phyloP scores from a whole-genome alignment of 306 rosid species.

The Corylus avellana region DNA sequence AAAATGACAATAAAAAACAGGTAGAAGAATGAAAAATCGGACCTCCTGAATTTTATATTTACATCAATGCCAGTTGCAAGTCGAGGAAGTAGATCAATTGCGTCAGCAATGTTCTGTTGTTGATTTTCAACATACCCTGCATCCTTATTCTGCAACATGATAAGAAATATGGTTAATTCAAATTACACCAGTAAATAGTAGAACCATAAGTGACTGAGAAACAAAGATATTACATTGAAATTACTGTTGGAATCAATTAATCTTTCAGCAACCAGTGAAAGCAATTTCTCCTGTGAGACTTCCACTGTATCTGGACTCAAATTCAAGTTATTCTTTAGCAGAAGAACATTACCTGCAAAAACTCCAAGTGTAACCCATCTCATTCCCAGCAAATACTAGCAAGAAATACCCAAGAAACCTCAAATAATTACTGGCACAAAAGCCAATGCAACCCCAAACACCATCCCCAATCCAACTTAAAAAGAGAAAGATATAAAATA shows the following conservation, averaged over 20 bases:
- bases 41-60: conserved; percentile 90
- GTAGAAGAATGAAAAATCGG: conserved; percentile 24
- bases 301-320: conserved; percentile 78
- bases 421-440: neutral
- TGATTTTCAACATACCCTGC: conserved; percentile 86
- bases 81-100: conserved; percentile 93
- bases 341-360: conserved; percentile 84
- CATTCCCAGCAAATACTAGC: neutral
- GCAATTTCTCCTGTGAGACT: conserved; percentile 94
- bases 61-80: conserved; percentile 99
- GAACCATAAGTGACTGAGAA: conserved; percentile 19
- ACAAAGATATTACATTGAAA: conserved; percentile 52
- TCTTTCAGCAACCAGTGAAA: conserved; percentile 85
- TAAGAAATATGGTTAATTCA: conserved; percentile 19
- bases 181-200: conserved; percentile 15
- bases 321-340: conserved; percentile 73
- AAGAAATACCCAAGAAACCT: neutral
- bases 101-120: conserved; percentile 95
- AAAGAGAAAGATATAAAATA: neutral
- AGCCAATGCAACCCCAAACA: neutral
- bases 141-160: conserved; percentile 71
- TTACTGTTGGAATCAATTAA: conserved; percentile 88
- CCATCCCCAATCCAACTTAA: neutral
- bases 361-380: conserved; percentile 16
- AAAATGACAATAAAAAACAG: conserved; percentile 24